Evolutionary conservation across 2,329 filamentous ascomycete genomes (phyloP).

Genomic region (Cucurbitaria berberidis): DNA sequence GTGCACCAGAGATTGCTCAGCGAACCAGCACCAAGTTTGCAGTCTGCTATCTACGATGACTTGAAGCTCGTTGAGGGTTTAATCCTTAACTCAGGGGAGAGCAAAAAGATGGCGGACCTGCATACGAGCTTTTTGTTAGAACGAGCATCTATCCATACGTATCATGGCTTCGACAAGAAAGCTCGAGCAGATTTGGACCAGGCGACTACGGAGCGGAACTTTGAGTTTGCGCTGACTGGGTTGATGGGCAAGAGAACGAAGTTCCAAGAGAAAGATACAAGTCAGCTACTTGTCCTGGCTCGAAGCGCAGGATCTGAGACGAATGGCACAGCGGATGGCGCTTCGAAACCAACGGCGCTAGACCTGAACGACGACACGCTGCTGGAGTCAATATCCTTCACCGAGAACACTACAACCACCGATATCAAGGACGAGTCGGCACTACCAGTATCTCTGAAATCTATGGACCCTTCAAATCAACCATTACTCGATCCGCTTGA

Average conservation of each 20-base stretch:
- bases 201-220: slow-evolving; percentile 70
- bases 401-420: slow-evolving; percentile 57
- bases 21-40: slow-evolving; percentile 66
- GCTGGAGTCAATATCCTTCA: slow-evolving; percentile 84
- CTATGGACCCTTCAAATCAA: slow-evolving; percentile 77
- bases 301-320: slow-evolving; percentile 63
- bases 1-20: slow-evolving; percentile 72
- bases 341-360: slow-evolving; percentile 68
- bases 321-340: slow-evolving; percentile 19
- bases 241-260: slow-evolving; percentile 83
- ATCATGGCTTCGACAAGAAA: slow-evolving; percentile 80
- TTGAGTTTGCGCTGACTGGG: slow-evolving; percentile 84
- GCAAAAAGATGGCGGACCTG: slow-evolving; percentile 31
- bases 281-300: slow-evolving; percentile 89
- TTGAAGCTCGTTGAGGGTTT: slow-evolving; percentile 61
- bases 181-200: slow-evolving; percentile 73
- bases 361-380: slow-evolving; percentile 92
- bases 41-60: slow-evolving; percentile 66
- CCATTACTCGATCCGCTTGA: slow-evolving; percentile 83
- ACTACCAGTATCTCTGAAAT: slow-evolving; percentile 67
- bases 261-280: slow-evolving; percentile 79
- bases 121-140: slow-evolving; percentile 77
- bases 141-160: slow-evolving; percentile 79
- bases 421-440: slow-evolving; percentile 53
- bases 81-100: slow-evolving; percentile 32